These are phyloP conservation scores for Phaeosphaeriaceae sp. DNA, from an alignment of 2,329 filamentous ascomycete genomes.

Conservation along the genomic window DNA sequence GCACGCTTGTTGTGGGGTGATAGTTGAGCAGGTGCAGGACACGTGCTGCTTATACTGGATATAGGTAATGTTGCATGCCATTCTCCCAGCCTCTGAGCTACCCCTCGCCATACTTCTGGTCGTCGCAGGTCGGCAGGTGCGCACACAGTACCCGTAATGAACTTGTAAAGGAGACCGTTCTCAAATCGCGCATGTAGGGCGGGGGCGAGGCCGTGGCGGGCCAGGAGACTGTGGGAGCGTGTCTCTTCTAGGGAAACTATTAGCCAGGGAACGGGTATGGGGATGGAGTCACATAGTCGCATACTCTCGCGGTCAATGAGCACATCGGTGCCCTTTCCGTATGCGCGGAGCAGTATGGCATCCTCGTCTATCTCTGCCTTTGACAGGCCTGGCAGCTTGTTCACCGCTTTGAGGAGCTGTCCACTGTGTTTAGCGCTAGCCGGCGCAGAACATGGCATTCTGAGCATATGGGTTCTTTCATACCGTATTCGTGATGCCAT, in stretches of 20 bases:
- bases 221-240: constrained; percentile 81
- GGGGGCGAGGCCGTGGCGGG: constrained; percentile 82
- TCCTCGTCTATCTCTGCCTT: constrained; percentile 25
- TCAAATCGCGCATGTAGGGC: constrained; percentile 88
- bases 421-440: constrained; percentile 12
- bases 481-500: constrained; percentile 96
- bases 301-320: constrained; percentile 94
- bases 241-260: constrained; percentile 61
- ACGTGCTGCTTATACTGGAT: constrained; percentile 55
- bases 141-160: constrained; percentile 81
- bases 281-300: constrained; percentile 25
- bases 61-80: constrained; percentile 83
- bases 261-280: constrained; percentile 17
- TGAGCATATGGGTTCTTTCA: constrained; percentile 35
- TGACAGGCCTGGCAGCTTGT: constrained; percentile 69
- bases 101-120: constrained; percentile 78
- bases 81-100: constrained; percentile 84
- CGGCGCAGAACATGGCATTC: background rate
- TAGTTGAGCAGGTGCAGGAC: constrained; percentile 41
- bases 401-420: constrained; percentile 75
- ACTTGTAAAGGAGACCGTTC: constrained; percentile 95
- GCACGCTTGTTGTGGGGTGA: constrained; percentile 43
- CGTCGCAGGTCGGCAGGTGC: constrained; percentile 79
- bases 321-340: constrained; percentile 91
- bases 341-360: constrained; percentile 76